Conservation (phyloP, 2,329 filamentous ascomycete species). For the Colletotrichum lupini region DNA sequence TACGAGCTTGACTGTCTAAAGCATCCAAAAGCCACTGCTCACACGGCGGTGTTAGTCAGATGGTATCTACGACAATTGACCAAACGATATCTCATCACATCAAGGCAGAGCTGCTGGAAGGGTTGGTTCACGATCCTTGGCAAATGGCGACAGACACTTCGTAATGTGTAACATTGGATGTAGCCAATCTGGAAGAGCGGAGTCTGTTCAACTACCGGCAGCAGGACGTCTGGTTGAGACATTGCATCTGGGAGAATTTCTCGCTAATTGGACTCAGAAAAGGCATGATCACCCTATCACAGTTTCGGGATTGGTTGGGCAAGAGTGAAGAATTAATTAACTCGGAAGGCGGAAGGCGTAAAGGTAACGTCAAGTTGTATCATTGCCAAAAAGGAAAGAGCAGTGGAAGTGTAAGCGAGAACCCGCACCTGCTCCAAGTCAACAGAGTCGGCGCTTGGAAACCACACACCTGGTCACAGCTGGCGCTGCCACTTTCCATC, state of each 20-base stretch:
- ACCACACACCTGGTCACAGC: neutral
- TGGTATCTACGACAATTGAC: too few relatives aligned
- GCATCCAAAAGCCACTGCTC: too few relatives aligned
- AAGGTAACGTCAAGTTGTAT: neutral
- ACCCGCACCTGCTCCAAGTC: neutral
- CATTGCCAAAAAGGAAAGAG: neutral
- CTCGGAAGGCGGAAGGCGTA: neutral
- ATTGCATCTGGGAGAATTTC: neutral
- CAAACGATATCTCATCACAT: too few relatives aligned
- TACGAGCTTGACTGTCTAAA: too few relatives aligned
- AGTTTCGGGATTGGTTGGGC: neutral
- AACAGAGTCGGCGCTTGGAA: too few relatives aligned
- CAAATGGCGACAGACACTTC: too few relatives aligned
- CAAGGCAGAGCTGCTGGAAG: too few relatives aligned
- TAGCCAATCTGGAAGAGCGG: neutral
- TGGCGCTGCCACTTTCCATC: neutral
- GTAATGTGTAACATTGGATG: too few relatives aligned
- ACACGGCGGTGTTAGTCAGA: too few relatives aligned
- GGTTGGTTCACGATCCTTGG: too few relatives aligned
- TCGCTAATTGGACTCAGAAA: neutral
- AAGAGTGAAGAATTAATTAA: neutral
- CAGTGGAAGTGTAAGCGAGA: neutral
- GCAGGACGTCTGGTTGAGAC: neutral
- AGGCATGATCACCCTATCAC: neutral
- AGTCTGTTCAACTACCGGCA: neutral